These are phyloP conservation scores for Solanum chacoense DNA, from an alignment of 305 asterid species.

Conservation along the genomic window DNA sequence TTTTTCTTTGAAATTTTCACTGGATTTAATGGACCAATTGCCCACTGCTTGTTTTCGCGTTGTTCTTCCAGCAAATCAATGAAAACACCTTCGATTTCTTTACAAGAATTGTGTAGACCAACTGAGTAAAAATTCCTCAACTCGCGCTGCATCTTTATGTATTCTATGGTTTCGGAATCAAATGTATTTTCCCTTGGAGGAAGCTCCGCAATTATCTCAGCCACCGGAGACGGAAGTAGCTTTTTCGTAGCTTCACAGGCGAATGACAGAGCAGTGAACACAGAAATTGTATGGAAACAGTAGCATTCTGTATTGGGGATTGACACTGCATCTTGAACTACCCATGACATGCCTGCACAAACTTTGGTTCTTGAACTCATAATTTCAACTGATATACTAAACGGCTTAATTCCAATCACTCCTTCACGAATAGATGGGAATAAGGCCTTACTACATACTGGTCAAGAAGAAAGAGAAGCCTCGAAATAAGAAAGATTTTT, in stretches of 20 bases:
- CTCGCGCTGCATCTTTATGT: neutral
- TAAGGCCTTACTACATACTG: neutral
- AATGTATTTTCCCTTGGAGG: neutral
- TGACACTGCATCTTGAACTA: neutral
- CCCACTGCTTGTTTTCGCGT: slow-evolving; percentile 19
- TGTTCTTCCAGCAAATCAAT: slow-evolving; percentile 6
- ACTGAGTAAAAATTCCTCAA: slow-evolving; percentile 3
- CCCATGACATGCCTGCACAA: slow-evolving; percentile 3
- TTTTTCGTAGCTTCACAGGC: neutral
- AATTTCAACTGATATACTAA: neutral
- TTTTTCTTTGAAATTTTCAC: neutral
- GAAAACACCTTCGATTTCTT: slow-evolving; percentile 25
- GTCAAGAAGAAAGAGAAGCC: neutral
- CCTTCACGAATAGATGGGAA: neutral
- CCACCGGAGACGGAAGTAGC: neutral
- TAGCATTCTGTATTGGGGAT: neutral
- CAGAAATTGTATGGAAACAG: neutral
- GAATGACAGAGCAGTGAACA: neutral
- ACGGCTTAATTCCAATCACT: neutral
- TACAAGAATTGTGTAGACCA: slow-evolving; percentile 25
- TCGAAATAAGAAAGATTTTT: neutral
- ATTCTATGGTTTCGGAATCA: neutral
- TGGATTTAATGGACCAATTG: slow-evolving; percentile 27
- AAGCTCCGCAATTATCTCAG: neutral
- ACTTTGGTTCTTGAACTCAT: neutral